Base-by-base conservation (phyloP, 331 rosid species). In the Rosa hybrid region DNA sequence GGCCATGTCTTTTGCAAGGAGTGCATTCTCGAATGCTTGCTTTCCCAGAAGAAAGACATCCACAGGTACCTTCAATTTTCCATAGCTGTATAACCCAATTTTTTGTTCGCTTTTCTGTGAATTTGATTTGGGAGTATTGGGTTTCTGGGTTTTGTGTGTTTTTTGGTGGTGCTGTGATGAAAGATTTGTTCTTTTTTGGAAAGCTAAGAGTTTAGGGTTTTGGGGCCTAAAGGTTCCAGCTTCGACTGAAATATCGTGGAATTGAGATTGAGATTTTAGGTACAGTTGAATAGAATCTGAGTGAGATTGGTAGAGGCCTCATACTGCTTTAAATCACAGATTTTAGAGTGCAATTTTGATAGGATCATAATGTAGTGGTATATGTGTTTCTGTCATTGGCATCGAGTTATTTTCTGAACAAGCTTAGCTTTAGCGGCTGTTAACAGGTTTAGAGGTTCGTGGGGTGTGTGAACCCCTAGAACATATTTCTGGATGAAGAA, bases 1-100 rank as follows among this genome's bases (percentile, higher is more conserved):
- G 98, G 99, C 5, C 98, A 96, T 21, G 91, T 91, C 68, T 93
- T 89, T 56, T 96, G 99, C 65, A 96, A 92, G 78, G 98, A 93
- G 73, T 96, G 99, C 81, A 96, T 96, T 81, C 89, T 91, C 68
- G 87, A 93, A 73, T 96, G 97, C 85, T 84, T 96, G 74, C 89
- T 96, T 76, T 71, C 98, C 77, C 99, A 93, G 92, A 96, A 93
- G 90, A 92, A 93, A 79, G 97, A 96, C 77, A 93, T 90, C 87
- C 95, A 96, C 46, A 89, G 99, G 99, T 89, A 4, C 27, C 46
- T 53, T 11, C 34, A 18, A 12, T 68, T 23, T 6, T 3, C 45
- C 51, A 1, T 14, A 12, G 27, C 30, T 34, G 8, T 59, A 8
- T 59, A 10, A 11, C 65, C 54, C 25, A 39, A 7, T 21, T 60